Conservation (phyloP, 2,329 filamentous ascomycete genomes). For the Aspergillus flavus region DNA sequence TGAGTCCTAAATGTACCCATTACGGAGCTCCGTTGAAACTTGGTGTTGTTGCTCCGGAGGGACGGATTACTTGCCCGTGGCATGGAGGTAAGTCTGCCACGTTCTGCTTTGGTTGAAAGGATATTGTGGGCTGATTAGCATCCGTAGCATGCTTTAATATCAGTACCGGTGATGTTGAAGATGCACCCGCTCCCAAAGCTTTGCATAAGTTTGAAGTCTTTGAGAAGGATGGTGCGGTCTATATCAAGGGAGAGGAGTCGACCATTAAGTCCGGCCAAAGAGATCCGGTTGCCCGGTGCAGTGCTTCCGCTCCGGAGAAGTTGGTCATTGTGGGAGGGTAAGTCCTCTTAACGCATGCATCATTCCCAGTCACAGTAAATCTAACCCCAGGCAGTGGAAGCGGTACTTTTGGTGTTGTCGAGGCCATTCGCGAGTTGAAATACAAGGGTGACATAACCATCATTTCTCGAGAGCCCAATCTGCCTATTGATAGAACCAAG, state of each 20-base stretch:
- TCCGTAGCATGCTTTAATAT: slow-evolving; percentile 86
- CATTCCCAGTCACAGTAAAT: neutral
- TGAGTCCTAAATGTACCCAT: slow-evolving; percentile 83
- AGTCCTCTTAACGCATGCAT: slow-evolving; percentile 20
- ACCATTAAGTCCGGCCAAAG: slow-evolving; percentile 76
- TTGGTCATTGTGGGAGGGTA: slow-evolving; percentile 80
- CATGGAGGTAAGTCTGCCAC: slow-evolving; percentile 73
- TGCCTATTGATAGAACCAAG: slow-evolving; percentile 91
- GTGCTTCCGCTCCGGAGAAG: slow-evolving; percentile 57
- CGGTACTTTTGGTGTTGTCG: slow-evolving; percentile 77
- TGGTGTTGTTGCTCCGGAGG: slow-evolving; percentile 79
- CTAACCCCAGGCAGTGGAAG: slow-evolving; percentile 62
- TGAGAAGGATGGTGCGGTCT: slow-evolving; percentile 81
- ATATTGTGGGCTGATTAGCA: slow-evolving; percentile 16
- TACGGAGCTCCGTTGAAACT: slow-evolving; percentile 89
- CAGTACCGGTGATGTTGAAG: slow-evolving; percentile 87
- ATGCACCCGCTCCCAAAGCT: slow-evolving; percentile 88
- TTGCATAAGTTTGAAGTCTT: slow-evolving; percentile 78
- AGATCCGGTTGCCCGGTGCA: slow-evolving; percentile 73
- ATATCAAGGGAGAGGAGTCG: slow-evolving; percentile 77
- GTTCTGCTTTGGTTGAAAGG: neutral
- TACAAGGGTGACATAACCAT: slow-evolving; percentile 80
- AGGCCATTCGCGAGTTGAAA: slow-evolving; percentile 79
- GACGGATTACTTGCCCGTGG: slow-evolving; percentile 91
- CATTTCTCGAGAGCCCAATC: slow-evolving; percentile 79